Evolutionary conservation across 140 eudicot species (phyloP).

Genomic region (Flaveria floridana): DNA sequence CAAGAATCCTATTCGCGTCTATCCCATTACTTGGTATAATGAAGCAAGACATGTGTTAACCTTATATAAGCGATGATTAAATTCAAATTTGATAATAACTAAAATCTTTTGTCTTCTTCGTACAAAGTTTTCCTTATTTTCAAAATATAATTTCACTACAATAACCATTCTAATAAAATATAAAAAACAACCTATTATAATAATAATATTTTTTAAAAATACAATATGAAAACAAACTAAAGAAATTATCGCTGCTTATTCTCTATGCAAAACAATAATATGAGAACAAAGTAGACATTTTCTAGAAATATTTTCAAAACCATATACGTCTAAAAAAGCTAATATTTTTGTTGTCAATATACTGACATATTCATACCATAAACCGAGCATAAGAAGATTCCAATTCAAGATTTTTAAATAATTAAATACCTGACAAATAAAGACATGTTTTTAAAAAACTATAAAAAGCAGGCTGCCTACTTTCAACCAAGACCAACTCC

Average conservation of each 20-base stretch:
- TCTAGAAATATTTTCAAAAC: not conserved
- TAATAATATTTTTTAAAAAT: not conserved
- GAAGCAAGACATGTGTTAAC: too few species aligned
- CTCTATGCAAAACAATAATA: constrained; percentile 11
- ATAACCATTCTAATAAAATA: not conserved
- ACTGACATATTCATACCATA: not conserved
- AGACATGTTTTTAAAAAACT: constrained; percentile 2
- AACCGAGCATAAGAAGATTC: constrained; percentile 9
- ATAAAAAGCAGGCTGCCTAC: constrained; percentile 22
- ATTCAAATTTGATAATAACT: not conserved
- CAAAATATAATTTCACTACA: too few species aligned
- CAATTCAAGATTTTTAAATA: not conserved
- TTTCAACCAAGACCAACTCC: constrained; percentile 28
- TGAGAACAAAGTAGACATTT: constrained; percentile 9
- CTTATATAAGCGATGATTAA: too few species aligned
- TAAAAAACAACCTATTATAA: not conserved
- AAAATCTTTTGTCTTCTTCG: not conserved
- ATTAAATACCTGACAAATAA: not conserved
- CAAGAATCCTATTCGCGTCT: too few species aligned
- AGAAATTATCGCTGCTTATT: not conserved
- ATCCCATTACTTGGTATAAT: too few species aligned
- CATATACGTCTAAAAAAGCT: not conserved
- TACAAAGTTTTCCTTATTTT: not conserved
- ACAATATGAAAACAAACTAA: not conserved
- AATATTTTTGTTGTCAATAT: not conserved